Conservation (phyloP, 495 filamentous ascomycete genomes). For the Sporormia fimetaria region DNA sequence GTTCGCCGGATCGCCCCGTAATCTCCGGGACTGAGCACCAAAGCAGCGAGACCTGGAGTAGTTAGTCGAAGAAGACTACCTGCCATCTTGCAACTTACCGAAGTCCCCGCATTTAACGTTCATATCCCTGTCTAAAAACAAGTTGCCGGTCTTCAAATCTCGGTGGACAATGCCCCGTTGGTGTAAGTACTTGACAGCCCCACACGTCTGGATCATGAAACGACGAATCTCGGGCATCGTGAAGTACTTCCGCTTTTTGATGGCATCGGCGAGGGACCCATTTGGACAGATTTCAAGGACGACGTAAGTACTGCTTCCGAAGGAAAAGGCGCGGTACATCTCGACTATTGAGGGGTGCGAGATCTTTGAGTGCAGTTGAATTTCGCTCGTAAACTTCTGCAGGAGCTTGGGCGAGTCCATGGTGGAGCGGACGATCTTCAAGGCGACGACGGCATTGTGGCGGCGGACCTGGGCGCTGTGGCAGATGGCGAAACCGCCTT, state of each 20-base stretch:
- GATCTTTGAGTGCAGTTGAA: slow-evolving; percentile 98
- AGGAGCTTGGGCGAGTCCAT: slow-evolving; percentile 76
- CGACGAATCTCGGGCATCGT: slow-evolving; percentile 86
- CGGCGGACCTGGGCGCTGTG: slow-evolving; percentile 60
- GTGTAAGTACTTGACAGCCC: slow-evolving; percentile 96
- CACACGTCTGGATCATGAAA: slow-evolving; percentile 85
- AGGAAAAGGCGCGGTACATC: slow-evolving; percentile 90
- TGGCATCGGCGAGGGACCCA: slow-evolving; percentile 97
- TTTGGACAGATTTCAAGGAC: slow-evolving; percentile 90
- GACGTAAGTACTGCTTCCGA: slow-evolving; percentile 77
- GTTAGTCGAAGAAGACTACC: too few species aligned
- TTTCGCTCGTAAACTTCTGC: slow-evolving; percentile 96
- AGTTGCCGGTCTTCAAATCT: slow-evolving; percentile 94
- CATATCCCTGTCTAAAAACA: slow-evolving; percentile 93
- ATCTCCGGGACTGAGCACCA: slow-evolving; percentile 76
- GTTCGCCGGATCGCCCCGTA: slow-evolving; percentile 57
- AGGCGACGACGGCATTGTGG: slow-evolving; percentile 56
- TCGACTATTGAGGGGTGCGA: slow-evolving; percentile 86
- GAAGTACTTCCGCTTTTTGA: slow-evolving; percentile 73
- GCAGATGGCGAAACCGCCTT: slow-evolving; percentile 92
- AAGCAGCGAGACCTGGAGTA: slow-evolving; percentile 86
- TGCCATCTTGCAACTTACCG: too few species aligned
- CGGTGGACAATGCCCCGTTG: slow-evolving; percentile 88
- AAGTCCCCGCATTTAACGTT: slow-evolving; percentile 98
- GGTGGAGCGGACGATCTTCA: slow-evolving; percentile 83